Conservation (phyloP, 768 basidiomycete genomes). For the Tricholoma saponaceum region DNA sequence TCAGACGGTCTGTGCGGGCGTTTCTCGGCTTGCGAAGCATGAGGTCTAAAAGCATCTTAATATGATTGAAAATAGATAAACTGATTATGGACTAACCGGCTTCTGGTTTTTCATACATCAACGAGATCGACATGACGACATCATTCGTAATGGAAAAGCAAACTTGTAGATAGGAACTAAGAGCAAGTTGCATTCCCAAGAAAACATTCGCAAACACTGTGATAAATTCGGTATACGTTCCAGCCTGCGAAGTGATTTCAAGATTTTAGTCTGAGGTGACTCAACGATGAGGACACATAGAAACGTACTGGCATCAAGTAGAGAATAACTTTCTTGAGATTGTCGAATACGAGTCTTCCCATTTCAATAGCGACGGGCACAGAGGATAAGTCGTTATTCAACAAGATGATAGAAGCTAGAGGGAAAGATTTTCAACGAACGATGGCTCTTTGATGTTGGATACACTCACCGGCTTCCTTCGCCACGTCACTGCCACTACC, state of each 20-base stretch:
- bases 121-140: conserved; percentile 47
- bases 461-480: conserved; percentile 13
- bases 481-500: conserved; percentile 50
- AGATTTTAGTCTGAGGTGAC: no score
- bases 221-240: conserved; percentile 57
- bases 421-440: not conserved
- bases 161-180: conserved; percentile 38
- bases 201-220: conserved; percentile 50
- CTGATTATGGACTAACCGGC: conserved; percentile 21
- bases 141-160: conserved; percentile 58
- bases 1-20: conserved; percentile 51
- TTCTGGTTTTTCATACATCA: conserved; percentile 61
- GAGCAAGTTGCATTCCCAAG: conserved; percentile 29
- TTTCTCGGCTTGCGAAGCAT: conserved; percentile 52
- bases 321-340: conserved; percentile 54
- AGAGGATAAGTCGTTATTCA: conserved; percentile 63
- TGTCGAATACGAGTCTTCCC: conserved; percentile 63
- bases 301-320: conserved; percentile 47
- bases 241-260: conserved; percentile 1
- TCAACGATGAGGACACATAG: conserved; percentile 23
- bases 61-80: no score
- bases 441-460: not conserved
- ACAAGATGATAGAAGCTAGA: conserved; percentile 54
- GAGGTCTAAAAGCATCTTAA: conserved; percentile 25
- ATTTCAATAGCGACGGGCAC: conserved; percentile 63